phyloP scores from a whole-genome alignment of 352 stramenopile genomes.

The Lagenidium sp. region DNA sequence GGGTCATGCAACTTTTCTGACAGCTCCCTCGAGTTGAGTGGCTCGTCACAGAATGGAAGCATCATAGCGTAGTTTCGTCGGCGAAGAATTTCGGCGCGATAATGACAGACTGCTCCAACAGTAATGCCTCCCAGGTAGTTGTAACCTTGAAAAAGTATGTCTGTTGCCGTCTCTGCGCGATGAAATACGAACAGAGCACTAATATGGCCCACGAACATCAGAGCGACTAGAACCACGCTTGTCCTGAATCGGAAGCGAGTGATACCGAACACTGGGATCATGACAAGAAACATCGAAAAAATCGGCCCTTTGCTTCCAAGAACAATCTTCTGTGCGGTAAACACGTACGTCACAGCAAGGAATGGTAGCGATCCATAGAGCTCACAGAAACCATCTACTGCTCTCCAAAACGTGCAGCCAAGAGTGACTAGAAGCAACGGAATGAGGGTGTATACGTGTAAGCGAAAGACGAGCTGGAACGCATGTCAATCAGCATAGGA shows the following conservation, averaged over 20 bases:
- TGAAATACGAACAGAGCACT: constrained; percentile 13
- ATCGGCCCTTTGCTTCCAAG: constrained; percentile 17
- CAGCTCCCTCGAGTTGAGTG: constrained; percentile 11
- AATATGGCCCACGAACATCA: constrained; percentile 22
- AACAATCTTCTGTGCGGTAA: constrained; percentile 28
- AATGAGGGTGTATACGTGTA: constrained; percentile 13
- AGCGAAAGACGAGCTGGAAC: constrained; percentile 10
- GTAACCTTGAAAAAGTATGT: constrained; percentile 31
- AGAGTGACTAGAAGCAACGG: constrained; percentile 10
- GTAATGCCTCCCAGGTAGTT: constrained; percentile 31
- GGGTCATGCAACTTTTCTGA: constrained; percentile 20
- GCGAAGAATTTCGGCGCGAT: constrained; percentile 25
- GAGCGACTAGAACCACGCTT: constrained; percentile 13
- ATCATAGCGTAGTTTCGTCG: constrained; percentile 28
- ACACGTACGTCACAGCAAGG: constrained; percentile 13
- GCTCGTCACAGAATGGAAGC: constrained; percentile 23
- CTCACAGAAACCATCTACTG: constrained; percentile 18
- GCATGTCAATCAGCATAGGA: neutral
- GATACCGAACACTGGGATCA: constrained; percentile 34
- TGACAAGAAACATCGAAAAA: constrained; percentile 28
- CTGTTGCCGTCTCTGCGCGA: constrained; percentile 16
- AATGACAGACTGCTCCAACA: constrained; percentile 25
- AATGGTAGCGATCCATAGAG: constrained; percentile 24
- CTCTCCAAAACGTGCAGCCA: constrained; percentile 12
- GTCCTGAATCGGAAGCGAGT: constrained; percentile 30